phyloP scores from a whole-genome alignment of 306 rosid genomes.

The Vigna unguiculata region DNA sequence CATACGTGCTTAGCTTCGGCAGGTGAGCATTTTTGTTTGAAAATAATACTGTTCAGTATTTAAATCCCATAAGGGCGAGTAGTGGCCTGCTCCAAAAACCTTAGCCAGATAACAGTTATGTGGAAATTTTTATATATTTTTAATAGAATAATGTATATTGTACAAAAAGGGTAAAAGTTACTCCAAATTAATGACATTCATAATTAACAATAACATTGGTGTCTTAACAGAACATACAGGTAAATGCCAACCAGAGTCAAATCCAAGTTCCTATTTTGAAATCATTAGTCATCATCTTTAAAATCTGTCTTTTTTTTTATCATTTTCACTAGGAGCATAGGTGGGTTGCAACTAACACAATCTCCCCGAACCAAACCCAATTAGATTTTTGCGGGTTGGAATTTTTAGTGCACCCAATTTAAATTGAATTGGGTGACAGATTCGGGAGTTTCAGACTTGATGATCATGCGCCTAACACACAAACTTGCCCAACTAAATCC shows the following conservation, averaged over 20 bases:
- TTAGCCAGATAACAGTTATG: not conserved
- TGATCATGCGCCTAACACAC: too few relatives aligned
- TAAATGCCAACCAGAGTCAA: not conserved
- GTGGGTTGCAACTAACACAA: too few relatives aligned
- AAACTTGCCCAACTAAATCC: too few relatives aligned
- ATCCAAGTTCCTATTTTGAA: not conserved
- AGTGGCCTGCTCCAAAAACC: not conserved
- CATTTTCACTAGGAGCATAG: not conserved
- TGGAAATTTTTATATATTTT: not conserved
- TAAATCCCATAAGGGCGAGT: not conserved
- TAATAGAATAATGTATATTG: not conserved
- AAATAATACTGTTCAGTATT: not conserved
- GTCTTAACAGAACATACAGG: not conserved
- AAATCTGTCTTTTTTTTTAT: not conserved
- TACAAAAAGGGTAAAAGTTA: not conserved
- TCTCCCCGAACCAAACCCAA: too few relatives aligned
- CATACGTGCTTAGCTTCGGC: constrained; percentile 10
- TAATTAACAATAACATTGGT: not conserved
- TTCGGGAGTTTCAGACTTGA: too few relatives aligned
- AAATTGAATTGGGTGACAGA: too few relatives aligned
- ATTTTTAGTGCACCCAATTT: too few relatives aligned
- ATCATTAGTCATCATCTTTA: not conserved
- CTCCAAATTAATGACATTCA: constrained; percentile 6
- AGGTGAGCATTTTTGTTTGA: constrained; percentile 25
- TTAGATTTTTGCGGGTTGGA: too few relatives aligned